A percentile compares a stretch with the other conserved stretches of the same genome.
Conservation (phyloP, 208 protist genomes). For the Porcisia deanei region DNA sequence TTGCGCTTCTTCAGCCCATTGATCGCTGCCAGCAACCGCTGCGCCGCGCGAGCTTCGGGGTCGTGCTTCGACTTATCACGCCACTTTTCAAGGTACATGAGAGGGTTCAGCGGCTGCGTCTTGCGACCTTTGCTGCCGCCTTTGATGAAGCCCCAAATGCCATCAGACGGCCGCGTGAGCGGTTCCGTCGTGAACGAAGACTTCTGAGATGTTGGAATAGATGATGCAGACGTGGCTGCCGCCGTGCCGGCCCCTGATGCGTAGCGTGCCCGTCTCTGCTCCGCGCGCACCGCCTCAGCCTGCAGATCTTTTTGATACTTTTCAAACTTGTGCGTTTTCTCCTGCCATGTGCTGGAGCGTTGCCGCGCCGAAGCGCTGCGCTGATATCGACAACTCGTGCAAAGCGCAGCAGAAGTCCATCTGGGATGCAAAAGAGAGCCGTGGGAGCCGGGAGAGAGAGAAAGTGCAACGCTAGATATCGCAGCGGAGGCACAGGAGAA, state of each 20-base stretch:
- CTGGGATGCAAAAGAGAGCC: neutral
- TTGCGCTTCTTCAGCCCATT: slow-evolving; percentile 34
- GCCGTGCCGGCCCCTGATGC: neutral
- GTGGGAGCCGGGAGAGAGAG: neutral
- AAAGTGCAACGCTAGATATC: neutral
- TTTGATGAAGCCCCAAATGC: slow-evolving; percentile 13
- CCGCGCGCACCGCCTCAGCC: slow-evolving; percentile 17
- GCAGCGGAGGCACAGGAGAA: neutral
- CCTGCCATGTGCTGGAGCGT: slow-evolving; percentile 33
- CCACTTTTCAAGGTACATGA: slow-evolving; percentile 9
- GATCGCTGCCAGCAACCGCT: slow-evolving; percentile 42
- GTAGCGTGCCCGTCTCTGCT: slow-evolving; percentile 23
- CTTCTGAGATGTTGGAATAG: slow-evolving; percentile 1
- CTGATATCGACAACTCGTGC: slow-evolving; percentile 27
- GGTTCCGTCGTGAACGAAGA: neutral
- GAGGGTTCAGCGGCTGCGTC: slow-evolving; percentile 18
- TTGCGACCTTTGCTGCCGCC: slow-evolving; percentile 22
- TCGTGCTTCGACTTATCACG: slow-evolving; percentile 23
- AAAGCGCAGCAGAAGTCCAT: neutral
- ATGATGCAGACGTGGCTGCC: neutral
- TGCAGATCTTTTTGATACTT: slow-evolving; percentile 26
- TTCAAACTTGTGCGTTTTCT: slow-evolving; percentile 27
- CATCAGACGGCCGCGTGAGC: slow-evolving; percentile 3
- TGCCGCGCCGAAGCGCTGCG: slow-evolving; percentile 25
- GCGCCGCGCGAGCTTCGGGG: slow-evolving; percentile 27